Conservation (phyloP, 2,329 filamentous ascomycete species). For the Fusarium drepaniforme region DNA sequence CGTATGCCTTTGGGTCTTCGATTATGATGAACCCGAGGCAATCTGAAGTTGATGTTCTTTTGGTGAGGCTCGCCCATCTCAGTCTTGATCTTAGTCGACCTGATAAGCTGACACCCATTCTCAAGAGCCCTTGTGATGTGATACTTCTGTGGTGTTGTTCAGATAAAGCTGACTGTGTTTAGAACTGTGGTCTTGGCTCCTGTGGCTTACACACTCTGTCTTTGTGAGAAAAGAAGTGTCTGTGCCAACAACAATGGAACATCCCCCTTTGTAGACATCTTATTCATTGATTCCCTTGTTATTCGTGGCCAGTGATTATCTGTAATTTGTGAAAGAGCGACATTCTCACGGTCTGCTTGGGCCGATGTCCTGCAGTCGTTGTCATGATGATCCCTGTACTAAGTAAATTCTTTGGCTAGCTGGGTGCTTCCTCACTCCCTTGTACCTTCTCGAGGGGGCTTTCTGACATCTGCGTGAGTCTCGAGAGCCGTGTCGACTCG, state of each 20-base stretch:
- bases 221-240: background rate
- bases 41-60: background rate
- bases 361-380: background rate
- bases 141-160: background rate
- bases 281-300: background rate
- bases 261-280: background rate
- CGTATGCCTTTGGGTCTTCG: background rate
- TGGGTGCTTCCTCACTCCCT: background rate
- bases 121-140: background rate
- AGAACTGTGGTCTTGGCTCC: background rate
- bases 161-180: background rate
- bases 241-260: background rate
- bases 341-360: background rate
- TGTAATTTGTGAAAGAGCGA: background rate
- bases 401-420: background rate
- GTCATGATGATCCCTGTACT: background rate
- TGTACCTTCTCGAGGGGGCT: no score
- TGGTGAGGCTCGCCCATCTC: background rate
- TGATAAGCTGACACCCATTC: background rate
- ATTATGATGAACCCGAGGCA: background rate
- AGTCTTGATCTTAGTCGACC: background rate
- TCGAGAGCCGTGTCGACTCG: background rate
- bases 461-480: background rate
- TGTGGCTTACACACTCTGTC: background rate
- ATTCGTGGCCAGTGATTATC: background rate